Percentiles rank a stretch among this genome's conserved stretches.
Conservation (phyloP, 768 basidiomycete genomes). For the Suillus spraguei region DNA sequence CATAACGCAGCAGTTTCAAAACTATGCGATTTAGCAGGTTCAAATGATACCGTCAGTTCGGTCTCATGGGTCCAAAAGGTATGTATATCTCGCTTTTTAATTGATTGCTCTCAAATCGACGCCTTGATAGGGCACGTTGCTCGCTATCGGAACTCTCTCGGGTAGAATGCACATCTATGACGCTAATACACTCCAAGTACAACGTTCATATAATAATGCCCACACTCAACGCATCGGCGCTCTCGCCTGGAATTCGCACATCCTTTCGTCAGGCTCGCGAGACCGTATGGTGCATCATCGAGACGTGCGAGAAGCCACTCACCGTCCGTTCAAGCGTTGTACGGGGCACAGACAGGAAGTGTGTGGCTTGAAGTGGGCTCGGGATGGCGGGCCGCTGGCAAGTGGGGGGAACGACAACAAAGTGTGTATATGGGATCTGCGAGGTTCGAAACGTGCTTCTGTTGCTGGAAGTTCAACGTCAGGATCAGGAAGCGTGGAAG, state of each 20-base stretch:
- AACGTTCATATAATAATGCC: constrained; percentile 82
- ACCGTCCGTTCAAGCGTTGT: constrained; percentile 70
- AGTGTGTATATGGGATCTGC: constrained; percentile 94
- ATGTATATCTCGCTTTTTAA: neutral
- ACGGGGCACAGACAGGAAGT: constrained; percentile 90
- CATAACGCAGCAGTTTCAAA: constrained; percentile 92
- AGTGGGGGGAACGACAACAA: constrained; percentile 99
- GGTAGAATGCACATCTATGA: constrained; percentile 95
- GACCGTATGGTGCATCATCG: constrained; percentile 91
- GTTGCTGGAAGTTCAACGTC: constrained; percentile 30
- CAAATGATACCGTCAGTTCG: constrained; percentile 78
- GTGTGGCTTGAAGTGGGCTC: constrained; percentile 88
- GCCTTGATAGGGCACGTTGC: constrained; percentile 64
- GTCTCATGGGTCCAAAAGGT: constrained; percentile 91
- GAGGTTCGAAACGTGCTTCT: constrained; percentile 53
- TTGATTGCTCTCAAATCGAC: constrained; percentile 1
- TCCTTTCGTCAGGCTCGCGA: constrained; percentile 88
- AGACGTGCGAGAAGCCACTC: constrained; percentile 75
- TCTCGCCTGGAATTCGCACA: constrained; percentile 89
- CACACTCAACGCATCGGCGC: constrained; percentile 91
- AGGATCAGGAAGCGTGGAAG: constrained; percentile 35
- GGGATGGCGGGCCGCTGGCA: constrained; percentile 64
- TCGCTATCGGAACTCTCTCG: constrained; percentile 91
- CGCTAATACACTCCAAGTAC: constrained; percentile 69
- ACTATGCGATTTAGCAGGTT: constrained; percentile 74